Percentiles rank a stretch among this genome's conserved stretches.
These are phyloP conservation scores for Lumnitzera littorea DNA, from an alignment of 345 rosid species.

Conservation along the genomic window DNA sequence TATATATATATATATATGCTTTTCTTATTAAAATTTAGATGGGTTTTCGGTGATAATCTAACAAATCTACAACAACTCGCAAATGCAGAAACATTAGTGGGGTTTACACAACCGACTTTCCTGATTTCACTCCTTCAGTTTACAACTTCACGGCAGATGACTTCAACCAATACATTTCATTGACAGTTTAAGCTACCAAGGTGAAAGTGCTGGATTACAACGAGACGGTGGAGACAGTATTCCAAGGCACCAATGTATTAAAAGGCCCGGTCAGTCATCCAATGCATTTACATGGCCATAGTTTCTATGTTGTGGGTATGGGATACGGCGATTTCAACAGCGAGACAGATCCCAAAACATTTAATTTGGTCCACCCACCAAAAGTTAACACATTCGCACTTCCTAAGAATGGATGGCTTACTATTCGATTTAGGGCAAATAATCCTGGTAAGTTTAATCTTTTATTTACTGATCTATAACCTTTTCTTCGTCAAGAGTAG, in stretches of 20 bases:
- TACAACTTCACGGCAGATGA: slow-evolving; percentile 5
- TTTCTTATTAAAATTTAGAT: too few relatives aligned
- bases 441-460: slow-evolving; percentile 14
- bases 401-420: slow-evolving; percentile 17
- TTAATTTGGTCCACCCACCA: slow-evolving; percentile 20
- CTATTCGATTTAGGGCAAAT: slow-evolving; percentile 16
- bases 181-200: slow-evolving; percentile 12
- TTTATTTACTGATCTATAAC: too few relatives aligned
- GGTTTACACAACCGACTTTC: slow-evolving; percentile 7
- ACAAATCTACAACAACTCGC: too few relatives aligned
- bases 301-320: slow-evolving; percentile 16
- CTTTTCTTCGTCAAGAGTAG: too few relatives aligned
- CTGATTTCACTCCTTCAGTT: slow-evolving; percentile 2
- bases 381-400: slow-evolving; percentile 12
- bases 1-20: too few relatives aligned
- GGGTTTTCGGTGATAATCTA: too few relatives aligned
- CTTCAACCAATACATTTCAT: neutral
- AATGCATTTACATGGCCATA: slow-evolving; percentile 21
- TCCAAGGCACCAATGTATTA: slow-evolving; percentile 18
- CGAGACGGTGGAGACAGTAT: slow-evolving; percentile 14
- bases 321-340: slow-evolving; percentile 14
- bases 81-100: slow-evolving; percentile 10
- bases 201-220: slow-evolving; percentile 15
- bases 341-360: slow-evolving; percentile 10
- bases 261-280: slow-evolving; percentile 13